Base-by-base conservation (phyloP, 306 rosid species). In the Pyrus communis region DNA sequence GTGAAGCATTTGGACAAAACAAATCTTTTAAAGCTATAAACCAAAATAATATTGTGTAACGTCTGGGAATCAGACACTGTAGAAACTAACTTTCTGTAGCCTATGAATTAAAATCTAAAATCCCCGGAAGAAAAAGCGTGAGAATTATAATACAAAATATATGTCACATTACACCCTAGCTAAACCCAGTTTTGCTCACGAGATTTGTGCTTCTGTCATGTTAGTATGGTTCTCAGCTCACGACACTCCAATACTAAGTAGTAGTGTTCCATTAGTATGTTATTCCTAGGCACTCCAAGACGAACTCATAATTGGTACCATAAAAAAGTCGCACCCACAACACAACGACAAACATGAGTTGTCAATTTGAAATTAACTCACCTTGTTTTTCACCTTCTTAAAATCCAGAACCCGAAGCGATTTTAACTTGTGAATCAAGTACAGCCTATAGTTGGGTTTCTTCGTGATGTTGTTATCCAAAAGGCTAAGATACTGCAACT, bases 401-500 rank as follows among this genome's bases (percentile, higher is more conserved):
- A 92, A 94, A 86, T 94, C 98, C 52, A 94, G 89, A 83, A 92
- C 95, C 19, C 96, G 89, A 63, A 94, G 93, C 2, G 89, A 77
- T 78, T 84, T 90, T 46, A 94, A 86, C 77, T 88, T 94, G 83
- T 89, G 74, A 55, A 94, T 90, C 63, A 94, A 93, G 54, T 94
- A 94, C 63, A 92, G 89, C 86, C 98, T 86, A 74, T 94, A 94
- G 77, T 91, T 89, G 2, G 91, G 83, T 72, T 91, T 91, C 90
- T 94, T 94, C 0, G 97, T 94, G 75, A 94, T 86, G 79, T 81
- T 90, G 83, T 94, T 94, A 85, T 94, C 98, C 81, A 94, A 77
- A 55, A 94, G 85, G 80, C 95, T 91, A 73, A 94, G 97, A 74
- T 84, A 86, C 87, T 90, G 94, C 74, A 94, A 89, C 86, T 86